phyloP scores from a whole-genome alignment of 192 early-diverging fungal species.

The Spizellomyces sp. region DNA sequence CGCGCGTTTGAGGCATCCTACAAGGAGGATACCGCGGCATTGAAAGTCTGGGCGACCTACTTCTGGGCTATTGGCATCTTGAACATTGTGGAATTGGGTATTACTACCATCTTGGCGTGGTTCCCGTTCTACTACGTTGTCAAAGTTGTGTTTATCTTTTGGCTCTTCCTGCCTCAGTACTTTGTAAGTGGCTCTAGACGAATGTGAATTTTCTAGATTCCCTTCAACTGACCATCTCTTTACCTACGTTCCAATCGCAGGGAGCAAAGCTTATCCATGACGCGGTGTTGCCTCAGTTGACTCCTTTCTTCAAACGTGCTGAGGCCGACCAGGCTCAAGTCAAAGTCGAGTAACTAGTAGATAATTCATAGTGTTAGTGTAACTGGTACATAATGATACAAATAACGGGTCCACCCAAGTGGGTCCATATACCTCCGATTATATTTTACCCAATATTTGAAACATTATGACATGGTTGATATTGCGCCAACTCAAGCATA shows the following conservation, averaged over 20 bases:
- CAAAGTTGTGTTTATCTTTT: constrained; percentile 33
- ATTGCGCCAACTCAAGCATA: no score
- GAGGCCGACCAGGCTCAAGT: background rate
- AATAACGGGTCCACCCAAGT: no score
- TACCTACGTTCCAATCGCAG: constrained; percentile 4
- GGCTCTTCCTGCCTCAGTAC: constrained; percentile 44
- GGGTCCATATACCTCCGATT: no score
- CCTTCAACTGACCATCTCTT: background rate
- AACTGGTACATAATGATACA: no score
- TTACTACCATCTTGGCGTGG: constrained; percentile 21
- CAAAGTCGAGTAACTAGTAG: background rate
- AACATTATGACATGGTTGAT: no score
- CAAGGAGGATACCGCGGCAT: constrained; percentile 31
- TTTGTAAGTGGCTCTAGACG: constrained; percentile 20
- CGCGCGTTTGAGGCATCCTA: constrained; percentile 38
- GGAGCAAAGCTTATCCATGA: constrained; percentile 40
- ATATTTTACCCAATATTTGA: no score
- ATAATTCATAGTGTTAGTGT: no score
- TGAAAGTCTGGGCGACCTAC: constrained; percentile 46
- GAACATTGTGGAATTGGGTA: constrained; percentile 36
- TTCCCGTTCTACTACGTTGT: constrained; percentile 49
- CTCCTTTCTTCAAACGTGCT: constrained; percentile 25
- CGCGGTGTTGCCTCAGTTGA: constrained; percentile 33
- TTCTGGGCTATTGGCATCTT: constrained; percentile 30
- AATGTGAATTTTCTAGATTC: background rate